Percentiles rank a stretch among this genome's conserved stretches.
These are phyloP conservation scores for Ceratobasidium sp. DNA, from an alignment of 1,284 basidiomycete genomes.

Conservation along the genomic window DNA sequence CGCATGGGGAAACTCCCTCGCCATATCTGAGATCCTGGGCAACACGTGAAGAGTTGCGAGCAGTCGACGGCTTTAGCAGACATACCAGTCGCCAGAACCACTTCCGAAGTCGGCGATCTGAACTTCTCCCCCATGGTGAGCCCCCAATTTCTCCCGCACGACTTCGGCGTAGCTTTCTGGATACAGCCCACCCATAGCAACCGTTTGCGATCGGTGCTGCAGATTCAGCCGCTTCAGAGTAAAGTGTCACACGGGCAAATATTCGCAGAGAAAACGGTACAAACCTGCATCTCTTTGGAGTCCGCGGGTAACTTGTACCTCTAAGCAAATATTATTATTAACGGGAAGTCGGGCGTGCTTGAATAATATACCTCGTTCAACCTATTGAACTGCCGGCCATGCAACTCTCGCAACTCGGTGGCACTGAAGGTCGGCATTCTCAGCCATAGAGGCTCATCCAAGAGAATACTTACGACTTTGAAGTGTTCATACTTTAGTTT, in stretches of 20 bases:
- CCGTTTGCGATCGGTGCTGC: conserved; percentile 6
- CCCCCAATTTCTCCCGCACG: neutral
- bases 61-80: too few relatives aligned
- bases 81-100: neutral
- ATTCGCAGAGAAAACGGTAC: too few relatives aligned
- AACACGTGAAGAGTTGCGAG: neutral
- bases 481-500: neutral
- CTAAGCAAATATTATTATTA: neutral
- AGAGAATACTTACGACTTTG: neutral
- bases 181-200: conserved; percentile 33
- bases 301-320: conserved; percentile 10
- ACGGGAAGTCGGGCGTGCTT: neutral
- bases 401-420: neutral
- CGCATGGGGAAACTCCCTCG: conserved; percentile 38
- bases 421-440: neutral
- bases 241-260: neutral
- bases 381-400: neutral
- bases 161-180: conserved; percentile 9
- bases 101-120: conserved; percentile 29
- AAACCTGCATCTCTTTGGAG: conserved; percentile 2
- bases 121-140: neutral
- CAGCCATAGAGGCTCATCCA: neutral
- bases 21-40: conserved; percentile 41
- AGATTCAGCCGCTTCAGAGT: neutral
- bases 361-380: neutral